phyloP scores from a whole-genome alignment of 345 rosid species.

The Populus simonii region DNA sequence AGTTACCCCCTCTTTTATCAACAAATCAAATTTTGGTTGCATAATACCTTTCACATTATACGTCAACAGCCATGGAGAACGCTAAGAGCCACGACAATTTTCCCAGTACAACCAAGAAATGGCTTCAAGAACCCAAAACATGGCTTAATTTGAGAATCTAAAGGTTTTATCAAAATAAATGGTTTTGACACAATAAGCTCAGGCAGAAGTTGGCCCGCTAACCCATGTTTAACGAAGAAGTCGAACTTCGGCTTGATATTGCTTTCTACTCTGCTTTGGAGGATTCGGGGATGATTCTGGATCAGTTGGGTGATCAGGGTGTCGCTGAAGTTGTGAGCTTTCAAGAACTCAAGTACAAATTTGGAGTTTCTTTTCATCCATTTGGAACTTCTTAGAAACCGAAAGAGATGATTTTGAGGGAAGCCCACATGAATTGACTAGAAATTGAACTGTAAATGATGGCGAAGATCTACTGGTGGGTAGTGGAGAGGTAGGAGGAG shows the following conservation, averaged over 20 bases:
- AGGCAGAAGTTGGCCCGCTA: slow-evolving; percentile 17
- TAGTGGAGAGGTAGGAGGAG: background rate
- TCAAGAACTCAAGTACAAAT: slow-evolving; percentile 11
- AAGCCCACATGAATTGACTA: slow-evolving; percentile 25
- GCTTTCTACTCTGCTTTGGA: background rate
- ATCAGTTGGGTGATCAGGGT: slow-evolving; percentile 20
- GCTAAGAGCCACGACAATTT: slow-evolving; percentile 12
- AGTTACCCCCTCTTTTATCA: slow-evolving; percentile 20
- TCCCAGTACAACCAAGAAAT: slow-evolving; percentile 4
- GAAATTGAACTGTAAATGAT: slow-evolving; percentile 8
- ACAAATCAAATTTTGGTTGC: slow-evolving; percentile 19
- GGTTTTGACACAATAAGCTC: slow-evolving; percentile 16
- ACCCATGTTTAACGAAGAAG: slow-evolving; percentile 13
- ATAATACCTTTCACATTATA: background rate
- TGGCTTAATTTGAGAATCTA: slow-evolving; percentile 19
- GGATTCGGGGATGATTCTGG: slow-evolving; percentile 8
- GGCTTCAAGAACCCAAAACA: slow-evolving; percentile 12
- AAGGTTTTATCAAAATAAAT: background rate
- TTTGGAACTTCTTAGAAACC: slow-evolving; percentile 12
- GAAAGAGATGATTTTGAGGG: slow-evolving; percentile 21
- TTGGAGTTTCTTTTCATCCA: background rate
- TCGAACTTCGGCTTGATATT: slow-evolving; percentile 26
- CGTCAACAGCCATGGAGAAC: slow-evolving; percentile 14
- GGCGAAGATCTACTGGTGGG: background rate
- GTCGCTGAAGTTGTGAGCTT: slow-evolving; percentile 12